Evolutionary conservation across 306 rosid species (phyloP), one percentile per base, ranked within the genome.

Genomic region (Bauhinia variegata): DNA sequence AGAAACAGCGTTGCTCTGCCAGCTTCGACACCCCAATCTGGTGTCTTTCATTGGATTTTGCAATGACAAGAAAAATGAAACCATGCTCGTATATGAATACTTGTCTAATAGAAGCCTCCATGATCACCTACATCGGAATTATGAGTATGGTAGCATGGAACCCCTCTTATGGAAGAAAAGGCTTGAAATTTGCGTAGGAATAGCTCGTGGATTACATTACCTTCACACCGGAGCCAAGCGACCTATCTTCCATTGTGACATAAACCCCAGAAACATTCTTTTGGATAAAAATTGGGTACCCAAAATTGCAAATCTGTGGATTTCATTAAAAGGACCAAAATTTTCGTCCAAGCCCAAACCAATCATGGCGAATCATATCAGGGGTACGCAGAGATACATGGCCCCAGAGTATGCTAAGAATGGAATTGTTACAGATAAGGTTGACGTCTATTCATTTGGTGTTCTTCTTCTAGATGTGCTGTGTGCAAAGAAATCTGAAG

Each of bases 151-250:
- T 0, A 14, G 15, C 19, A 7, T 23, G 9, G 5, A n/a, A 32
- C 63, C 44, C 11, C 63, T 57, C 11, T 57, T 46, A 7, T 57
- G 63, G 63, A 57, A 57, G 12, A 34, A 36, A 57, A 57, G 63
- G 63, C 63, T 57, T 5, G 11, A 57, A 11, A 57, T 57, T 6
- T 57, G 63, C 23, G 7, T 33, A 5, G 63, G 63, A 13, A n/a
- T 15, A 4, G 63, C 63, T 1, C 6, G 41, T 57, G 63, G 32
- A 58, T 6, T 58, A 17, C 63, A 58, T n/a, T 37, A 36, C 11
- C 47, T 58, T 58, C 63, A 58, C 46, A 3, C 30, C 2, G 47
- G 63, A 17, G 28, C 23, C 28, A 37, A 58, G 47, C 15, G 1
- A 6, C 1, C 46, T 12, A 2, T 58, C 43, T 6, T 58, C 33